Conservation (phyloP, 495 filamentous ascomycete species). For the Penicillium verhagenii region DNA sequence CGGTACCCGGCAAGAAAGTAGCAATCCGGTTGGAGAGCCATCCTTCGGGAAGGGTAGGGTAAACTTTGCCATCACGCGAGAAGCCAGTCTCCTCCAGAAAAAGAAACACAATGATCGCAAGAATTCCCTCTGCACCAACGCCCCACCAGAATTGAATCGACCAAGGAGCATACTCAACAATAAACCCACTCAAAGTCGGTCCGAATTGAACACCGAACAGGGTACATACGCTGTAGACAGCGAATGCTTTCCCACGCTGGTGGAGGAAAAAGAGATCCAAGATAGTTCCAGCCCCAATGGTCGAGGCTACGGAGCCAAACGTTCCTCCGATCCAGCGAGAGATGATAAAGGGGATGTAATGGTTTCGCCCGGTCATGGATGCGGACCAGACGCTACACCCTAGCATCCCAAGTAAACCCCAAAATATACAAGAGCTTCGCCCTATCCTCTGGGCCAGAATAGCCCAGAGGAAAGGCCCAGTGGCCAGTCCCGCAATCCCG, state of each 20-base stretch:
- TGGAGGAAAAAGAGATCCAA: neutral
- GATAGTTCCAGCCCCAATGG: neutral
- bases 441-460: neutral
- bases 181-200: neutral
- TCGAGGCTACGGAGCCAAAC: neutral
- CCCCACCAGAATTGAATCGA: neutral
- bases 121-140: neutral
- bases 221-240: neutral
- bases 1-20: neutral
- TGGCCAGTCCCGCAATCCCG: neutral
- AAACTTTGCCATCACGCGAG: neutral
- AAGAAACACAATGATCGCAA: neutral
- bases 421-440: neutral
- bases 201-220: neutral
- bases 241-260: neutral
- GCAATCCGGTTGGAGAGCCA: neutral
- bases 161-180: neutral
- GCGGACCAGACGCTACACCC: neutral
- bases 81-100: neutral
- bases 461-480: neutral
- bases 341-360: neutral
- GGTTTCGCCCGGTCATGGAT: neutral
- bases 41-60: neutral
- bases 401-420: neutral
- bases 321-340: neutral